These are phyloP conservation scores for Bruguiera parviflora DNA, from an alignment of 345 rosid genomes.

Conservation along the genomic window DNA sequence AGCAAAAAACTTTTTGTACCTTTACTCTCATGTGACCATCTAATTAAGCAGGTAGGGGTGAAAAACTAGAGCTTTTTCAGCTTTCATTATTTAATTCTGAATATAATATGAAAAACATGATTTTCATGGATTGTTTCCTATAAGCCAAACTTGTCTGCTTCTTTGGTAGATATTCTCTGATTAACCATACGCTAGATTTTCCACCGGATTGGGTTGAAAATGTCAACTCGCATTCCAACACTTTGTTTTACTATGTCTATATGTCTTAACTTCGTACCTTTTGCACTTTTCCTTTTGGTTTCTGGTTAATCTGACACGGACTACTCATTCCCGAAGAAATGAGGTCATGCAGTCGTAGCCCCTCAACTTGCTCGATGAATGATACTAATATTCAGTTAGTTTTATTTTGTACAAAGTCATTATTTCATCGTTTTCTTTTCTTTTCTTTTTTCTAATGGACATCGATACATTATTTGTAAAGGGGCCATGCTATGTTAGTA, in stretches of 20 bases:
- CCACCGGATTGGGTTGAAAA: neutral
- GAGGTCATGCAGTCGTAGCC: no score
- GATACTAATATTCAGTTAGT: no score
- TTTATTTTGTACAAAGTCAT: no score
- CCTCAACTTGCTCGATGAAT: no score
- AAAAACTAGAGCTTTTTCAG: neutral
- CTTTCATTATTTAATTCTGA: neutral
- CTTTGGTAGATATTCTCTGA: neutral
- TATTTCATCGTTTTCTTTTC: no score
- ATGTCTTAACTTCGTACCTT: neutral
- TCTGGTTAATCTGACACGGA: neutral
- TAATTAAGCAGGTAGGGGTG: neutral
- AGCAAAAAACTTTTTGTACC: no score
- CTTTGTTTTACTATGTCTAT: conserved; percentile 5
- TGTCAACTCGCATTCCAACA: conserved; percentile 12
- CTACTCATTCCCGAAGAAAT: no score
- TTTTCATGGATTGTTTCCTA: conserved; percentile 9
- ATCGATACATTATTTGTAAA: no score
- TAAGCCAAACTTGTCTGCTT: conserved; percentile 4
- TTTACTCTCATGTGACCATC: no score
- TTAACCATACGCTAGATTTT: neutral
- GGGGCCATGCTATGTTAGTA: no score
- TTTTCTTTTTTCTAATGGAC: no score
- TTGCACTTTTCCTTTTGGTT: neutral
- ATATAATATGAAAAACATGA: neutral